Conservation (phyloP, 2,329 filamentous ascomycete genomes). For the Akanthomyces dipterigenus region DNA sequence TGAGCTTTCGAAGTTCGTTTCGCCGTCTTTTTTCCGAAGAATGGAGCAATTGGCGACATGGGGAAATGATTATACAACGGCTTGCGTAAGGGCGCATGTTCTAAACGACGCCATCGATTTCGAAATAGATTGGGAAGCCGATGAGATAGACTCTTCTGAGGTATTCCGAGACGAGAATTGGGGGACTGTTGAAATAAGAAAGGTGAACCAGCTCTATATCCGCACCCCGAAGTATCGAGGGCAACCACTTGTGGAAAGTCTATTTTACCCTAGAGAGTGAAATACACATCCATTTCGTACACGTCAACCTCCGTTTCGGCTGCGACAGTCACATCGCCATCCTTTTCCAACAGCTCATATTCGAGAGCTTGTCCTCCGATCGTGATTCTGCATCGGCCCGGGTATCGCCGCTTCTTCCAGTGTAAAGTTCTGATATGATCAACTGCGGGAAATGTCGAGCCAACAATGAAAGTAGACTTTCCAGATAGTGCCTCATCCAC, state of each 20-base stretch:
- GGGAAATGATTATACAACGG: background rate
- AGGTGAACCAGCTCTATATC: background rate
- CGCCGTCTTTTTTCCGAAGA: background rate
- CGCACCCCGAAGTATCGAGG: background rate
- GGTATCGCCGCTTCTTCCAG: background rate
- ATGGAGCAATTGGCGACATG: background rate
- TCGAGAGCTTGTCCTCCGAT: background rate
- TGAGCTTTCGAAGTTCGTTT: background rate
- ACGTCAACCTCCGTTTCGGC: background rate
- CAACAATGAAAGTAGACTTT: background rate
- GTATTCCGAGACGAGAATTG: background rate
- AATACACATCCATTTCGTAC: background rate
- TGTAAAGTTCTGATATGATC: background rate
- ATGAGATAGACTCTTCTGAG: background rate
- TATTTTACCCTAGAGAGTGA: background rate
- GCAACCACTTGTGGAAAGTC: background rate
- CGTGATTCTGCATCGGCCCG: background rate
- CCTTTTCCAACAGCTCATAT: background rate
- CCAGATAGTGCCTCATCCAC: background rate
- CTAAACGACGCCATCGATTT: background rate
- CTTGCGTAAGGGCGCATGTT: background rate
- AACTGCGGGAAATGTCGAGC: background rate
- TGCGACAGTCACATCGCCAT: background rate
- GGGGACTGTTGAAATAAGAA: background rate
- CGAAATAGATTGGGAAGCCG: background rate